phyloP scores from a whole-genome alignment of 768 basidiomycete species.

The Leucocoprinus sp. region DNA sequence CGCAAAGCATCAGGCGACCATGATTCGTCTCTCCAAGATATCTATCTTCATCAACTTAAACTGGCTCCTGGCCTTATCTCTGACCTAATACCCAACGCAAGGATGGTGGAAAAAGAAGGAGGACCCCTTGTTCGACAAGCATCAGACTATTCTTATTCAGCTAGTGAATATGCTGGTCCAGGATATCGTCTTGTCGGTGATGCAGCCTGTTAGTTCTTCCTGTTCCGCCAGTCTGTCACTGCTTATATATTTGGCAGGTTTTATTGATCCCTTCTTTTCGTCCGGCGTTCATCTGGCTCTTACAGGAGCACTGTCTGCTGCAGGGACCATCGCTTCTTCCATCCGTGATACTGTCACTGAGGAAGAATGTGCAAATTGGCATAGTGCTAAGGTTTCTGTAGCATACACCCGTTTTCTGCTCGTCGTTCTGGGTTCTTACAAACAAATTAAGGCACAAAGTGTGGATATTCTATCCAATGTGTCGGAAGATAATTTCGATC shows the following conservation, averaged over 20 bases:
- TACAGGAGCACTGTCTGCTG: conserved; percentile 30
- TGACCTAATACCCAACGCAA: conserved; percentile 21
- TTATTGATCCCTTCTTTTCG: conserved; percentile 41
- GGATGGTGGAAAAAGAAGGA: conserved; percentile 15
- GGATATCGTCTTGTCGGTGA: conserved; percentile 25
- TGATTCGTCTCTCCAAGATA: conserved; percentile 17
- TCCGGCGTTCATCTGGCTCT: conserved; percentile 36
- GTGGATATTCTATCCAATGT: conserved; percentile 31
- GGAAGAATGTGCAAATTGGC: conserved; percentile 23
- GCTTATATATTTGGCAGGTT: conserved; percentile 21
- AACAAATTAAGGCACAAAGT: conserved; percentile 38
- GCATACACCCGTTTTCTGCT: conserved; percentile 37
- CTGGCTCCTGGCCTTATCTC: conserved; percentile 24
- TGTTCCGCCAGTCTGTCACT: not conserved
- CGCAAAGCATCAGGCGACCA: conserved; percentile 8
- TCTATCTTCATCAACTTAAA: conserved; percentile 26
- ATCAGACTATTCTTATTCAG: conserved; percentile 27
- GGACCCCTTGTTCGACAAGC: conserved; percentile 18
- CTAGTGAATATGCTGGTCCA: conserved; percentile 23
- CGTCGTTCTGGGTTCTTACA: conserved; percentile 44
- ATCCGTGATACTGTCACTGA: conserved; percentile 25
- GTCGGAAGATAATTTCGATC: conserved; percentile 40
- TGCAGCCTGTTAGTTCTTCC: conserved; percentile 18
- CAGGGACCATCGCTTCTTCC: conserved; percentile 29
- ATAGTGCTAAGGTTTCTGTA: conserved; percentile 25